phyloP scores from a whole-genome alignment of 225 moss, liverwort and hornwort genomes.

The Ulota crispa region DNA sequence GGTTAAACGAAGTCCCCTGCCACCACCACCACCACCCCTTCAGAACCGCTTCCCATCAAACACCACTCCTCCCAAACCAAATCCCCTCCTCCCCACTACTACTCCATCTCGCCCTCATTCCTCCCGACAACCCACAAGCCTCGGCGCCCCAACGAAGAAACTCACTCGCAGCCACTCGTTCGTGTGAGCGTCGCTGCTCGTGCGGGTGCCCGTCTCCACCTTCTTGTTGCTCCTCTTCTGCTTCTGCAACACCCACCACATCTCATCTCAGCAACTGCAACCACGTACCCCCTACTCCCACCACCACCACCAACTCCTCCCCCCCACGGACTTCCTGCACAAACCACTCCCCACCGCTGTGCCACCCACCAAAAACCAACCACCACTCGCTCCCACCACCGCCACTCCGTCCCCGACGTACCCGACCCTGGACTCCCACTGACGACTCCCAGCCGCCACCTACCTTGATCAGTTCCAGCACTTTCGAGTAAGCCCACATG shows the following conservation, averaged over 20 bases:
- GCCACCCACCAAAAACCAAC: not conserved
- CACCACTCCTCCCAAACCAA: not conserved
- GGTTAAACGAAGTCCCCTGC: constrained; percentile 55
- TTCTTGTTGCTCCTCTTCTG: constrained; percentile 80
- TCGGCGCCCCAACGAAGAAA: not conserved
- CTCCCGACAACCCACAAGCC: not conserved
- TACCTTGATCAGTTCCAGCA: constrained; percentile 82
- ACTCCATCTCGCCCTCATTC: no score
- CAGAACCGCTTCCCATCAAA: not conserved
- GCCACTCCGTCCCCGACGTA: not conserved
- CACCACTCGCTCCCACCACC: not conserved
- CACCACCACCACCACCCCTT: not conserved
- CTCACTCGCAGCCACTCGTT: constrained; percentile 90
- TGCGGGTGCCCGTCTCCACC: constrained; percentile 86
- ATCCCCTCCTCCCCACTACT: not conserved
- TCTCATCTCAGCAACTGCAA: not conserved
- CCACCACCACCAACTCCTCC: not conserved
- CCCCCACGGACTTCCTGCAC: not conserved
- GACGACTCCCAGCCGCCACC: not conserved
- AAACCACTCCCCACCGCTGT: not conserved
- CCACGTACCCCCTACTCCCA: no score
- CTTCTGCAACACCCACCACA: constrained; percentile 49
- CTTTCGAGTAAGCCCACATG: constrained; percentile 85
- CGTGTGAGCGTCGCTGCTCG: constrained; percentile 51
- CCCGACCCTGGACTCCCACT: not conserved